Percentiles rank a stretch among this genome's conserved stretches.
phyloP scores from a whole-genome alignment of 2,329 filamentous ascomycete genomes.

The Chaetomium olivaceum region DNA sequence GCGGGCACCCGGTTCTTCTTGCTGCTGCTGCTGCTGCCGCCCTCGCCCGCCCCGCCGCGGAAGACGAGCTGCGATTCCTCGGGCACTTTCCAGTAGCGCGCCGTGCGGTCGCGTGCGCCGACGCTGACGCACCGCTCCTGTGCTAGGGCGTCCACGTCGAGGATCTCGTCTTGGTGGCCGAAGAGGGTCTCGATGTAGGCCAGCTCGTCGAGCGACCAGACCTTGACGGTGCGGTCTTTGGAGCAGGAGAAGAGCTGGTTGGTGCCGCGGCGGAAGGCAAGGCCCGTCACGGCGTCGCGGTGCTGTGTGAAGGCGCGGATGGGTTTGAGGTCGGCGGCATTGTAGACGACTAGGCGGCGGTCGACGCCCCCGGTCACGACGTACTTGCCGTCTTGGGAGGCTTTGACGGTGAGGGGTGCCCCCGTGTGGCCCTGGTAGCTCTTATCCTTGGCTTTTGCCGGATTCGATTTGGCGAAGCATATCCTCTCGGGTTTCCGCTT shows the following conservation, averaged over 20 bases:
- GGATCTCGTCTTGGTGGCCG: conserved; percentile 88
- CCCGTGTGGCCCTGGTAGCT: conserved; percentile 76
- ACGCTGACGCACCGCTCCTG: conserved; percentile 90
- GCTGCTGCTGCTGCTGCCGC: conserved; percentile 40
- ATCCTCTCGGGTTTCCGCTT: conserved; percentile 64
- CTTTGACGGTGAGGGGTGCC: conserved; percentile 78
- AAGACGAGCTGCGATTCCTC: conserved; percentile 97
- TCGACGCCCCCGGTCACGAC: conserved; percentile 89
- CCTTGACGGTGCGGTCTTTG: conserved; percentile 89
- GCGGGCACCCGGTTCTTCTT: conserved; percentile 46
- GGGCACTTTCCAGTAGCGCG: conserved; percentile 90
- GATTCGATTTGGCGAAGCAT: conserved; percentile 62
- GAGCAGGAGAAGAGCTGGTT: conserved; percentile 93
- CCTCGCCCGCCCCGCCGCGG: conserved; percentile 69
- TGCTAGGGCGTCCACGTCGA: conserved; percentile 78
- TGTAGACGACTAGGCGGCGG: conserved; percentile 82
- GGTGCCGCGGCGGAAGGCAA: conserved; percentile 82
- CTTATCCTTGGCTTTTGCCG: conserved; percentile 60
- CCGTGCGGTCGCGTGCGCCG: conserved; percentile 86
- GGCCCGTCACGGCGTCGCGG: conserved; percentile 78
- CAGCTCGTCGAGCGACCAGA: conserved; percentile 89
- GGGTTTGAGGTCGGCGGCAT: conserved; percentile 74
- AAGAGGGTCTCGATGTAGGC: conserved; percentile 96
- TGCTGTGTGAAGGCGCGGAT: conserved; percentile 88
- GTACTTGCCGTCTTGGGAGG: conserved; percentile 85